Conservation (phyloP, 495 filamentous ascomycete genomes). For the Aspergillus campestris region DNA sequence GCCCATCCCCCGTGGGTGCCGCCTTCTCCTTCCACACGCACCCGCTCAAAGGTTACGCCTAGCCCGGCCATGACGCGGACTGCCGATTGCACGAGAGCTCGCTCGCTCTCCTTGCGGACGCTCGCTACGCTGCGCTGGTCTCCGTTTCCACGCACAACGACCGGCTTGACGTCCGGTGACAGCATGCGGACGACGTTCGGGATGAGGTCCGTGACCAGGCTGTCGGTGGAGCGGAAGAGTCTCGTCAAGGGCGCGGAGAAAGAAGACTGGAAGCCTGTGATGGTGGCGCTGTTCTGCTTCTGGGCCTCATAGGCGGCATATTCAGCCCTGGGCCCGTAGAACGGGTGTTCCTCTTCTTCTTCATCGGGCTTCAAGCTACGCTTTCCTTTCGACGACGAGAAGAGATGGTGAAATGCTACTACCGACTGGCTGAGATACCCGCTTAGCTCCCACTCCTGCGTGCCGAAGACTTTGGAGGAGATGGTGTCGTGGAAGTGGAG, state of each 20-base stretch:
- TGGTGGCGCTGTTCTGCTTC: conserved; percentile 55
- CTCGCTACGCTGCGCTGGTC: conserved; percentile 62
- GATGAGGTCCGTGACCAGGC: conserved; percentile 70
- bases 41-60: conserved; percentile 73
- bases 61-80: conserved; percentile 71
- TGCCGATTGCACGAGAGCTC: conserved; percentile 65
- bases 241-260: conserved; percentile 54
- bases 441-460: conserved; percentile 81
- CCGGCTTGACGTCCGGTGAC: conserved; percentile 82
- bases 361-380: conserved; percentile 34
- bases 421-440: conserved; percentile 79
- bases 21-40: conserved; percentile 61
- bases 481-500: conserved; percentile 85
- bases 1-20: conserved; percentile 58
- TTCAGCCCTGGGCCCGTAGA: conserved; percentile 71
- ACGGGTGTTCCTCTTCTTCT: conserved; percentile 54
- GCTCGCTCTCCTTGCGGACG: conserved; percentile 78
- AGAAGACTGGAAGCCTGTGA: conserved; percentile 46
- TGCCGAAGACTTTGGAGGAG: conserved; percentile 60
- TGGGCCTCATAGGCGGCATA: conserved; percentile 67
- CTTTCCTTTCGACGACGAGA: conserved; percentile 49
- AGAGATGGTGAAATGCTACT: conserved; percentile 86
- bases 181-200: conserved; percentile 77
- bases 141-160: conserved; percentile 71
- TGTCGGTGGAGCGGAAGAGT: conserved; percentile 66